Evolutionary conservation across 495 filamentous ascomycete species (phyloP).

Genomic region (Penicillium bialowiezense): DNA sequence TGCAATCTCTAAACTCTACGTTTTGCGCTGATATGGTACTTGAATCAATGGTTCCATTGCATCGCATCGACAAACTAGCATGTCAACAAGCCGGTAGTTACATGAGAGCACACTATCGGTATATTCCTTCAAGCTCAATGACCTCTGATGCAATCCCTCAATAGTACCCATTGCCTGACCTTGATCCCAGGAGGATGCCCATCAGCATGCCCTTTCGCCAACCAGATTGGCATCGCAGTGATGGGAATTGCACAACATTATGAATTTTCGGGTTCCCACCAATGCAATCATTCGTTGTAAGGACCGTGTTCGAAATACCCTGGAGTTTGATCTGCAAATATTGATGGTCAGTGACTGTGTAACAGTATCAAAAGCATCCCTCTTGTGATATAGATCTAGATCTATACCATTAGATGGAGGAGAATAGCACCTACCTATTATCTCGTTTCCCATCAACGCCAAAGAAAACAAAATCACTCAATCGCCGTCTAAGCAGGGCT

Average conservation of each 20-base stretch:
- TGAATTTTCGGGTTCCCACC: background rate
- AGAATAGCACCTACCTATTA: slow-evolving; percentile 17
- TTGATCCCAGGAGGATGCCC: too few species aligned
- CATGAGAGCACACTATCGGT: too few species aligned
- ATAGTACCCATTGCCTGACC: too few species aligned
- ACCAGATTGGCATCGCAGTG: background rate
- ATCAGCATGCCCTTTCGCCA: too few species aligned
- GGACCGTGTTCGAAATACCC: slow-evolving; percentile 1
- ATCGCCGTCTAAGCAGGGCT: slow-evolving; percentile 33
- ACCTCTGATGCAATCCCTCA: too few species aligned
- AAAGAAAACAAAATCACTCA: slow-evolving; percentile 1
- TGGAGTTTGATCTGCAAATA: slow-evolving; percentile 4
- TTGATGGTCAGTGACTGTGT: background rate
- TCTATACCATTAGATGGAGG: too few species aligned
- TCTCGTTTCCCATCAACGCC: slow-evolving; percentile 16
- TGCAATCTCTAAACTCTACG: too few species aligned
- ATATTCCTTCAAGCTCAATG: too few species aligned
- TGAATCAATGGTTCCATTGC: background rate
- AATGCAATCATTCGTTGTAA: slow-evolving; percentile 1
- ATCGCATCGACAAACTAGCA: background rate
- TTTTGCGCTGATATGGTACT: background rate
- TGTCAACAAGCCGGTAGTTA: background rate
- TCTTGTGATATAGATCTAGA: too few species aligned
- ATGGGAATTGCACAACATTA: slow-evolving; percentile 1
- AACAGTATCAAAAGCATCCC: too few species aligned